Conservation (phyloP, 108 stramenopile species). For the Stephanodiscus triporus region DNA sequence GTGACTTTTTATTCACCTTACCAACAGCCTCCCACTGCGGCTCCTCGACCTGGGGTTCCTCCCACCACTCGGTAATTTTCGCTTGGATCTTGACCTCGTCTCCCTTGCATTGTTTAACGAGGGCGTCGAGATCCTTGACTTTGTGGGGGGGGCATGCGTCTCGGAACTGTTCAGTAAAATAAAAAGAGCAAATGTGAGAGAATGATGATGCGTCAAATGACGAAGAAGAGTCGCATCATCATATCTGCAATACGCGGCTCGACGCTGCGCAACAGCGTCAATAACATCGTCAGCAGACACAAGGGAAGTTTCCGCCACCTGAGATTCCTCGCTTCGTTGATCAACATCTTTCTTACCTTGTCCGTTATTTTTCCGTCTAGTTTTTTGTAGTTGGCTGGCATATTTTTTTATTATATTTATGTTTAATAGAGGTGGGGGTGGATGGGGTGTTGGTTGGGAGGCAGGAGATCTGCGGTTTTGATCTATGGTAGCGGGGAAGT, state of each 20-base stretch:
- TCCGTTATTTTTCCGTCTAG: constrained; percentile 51
- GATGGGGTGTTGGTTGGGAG: neutral
- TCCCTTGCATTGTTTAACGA: constrained; percentile 80
- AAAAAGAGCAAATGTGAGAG: neutral
- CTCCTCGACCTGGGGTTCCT: constrained; percentile 60
- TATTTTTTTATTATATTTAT: constrained; percentile 19
- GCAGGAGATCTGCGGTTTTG: neutral
- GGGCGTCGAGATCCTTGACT: constrained; percentile 77
- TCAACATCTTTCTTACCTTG: constrained; percentile 33
- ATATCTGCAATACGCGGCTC: neutral
- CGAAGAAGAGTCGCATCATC: neutral
- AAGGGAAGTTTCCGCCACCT: too few species aligned
- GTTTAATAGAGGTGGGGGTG: neutral
- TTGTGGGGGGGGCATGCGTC: constrained; percentile 80
- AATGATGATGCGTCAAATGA: neutral
- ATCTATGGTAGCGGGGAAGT: too few species aligned
- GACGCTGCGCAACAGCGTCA: neutral
- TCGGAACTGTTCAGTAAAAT: constrained; percentile 40
- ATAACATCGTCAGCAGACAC: neutral
- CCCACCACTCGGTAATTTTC: constrained; percentile 83
- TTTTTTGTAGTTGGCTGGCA: constrained; percentile 37
- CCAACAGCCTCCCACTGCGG: constrained; percentile 83
- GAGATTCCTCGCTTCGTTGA: neutral
- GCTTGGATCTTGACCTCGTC: constrained; percentile 77
- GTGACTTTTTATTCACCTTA: constrained; percentile 56